These are phyloP conservation scores for Lactuca sativa DNA, from an alignment of 129 eudicot species.

Conservation along the genomic window DNA sequence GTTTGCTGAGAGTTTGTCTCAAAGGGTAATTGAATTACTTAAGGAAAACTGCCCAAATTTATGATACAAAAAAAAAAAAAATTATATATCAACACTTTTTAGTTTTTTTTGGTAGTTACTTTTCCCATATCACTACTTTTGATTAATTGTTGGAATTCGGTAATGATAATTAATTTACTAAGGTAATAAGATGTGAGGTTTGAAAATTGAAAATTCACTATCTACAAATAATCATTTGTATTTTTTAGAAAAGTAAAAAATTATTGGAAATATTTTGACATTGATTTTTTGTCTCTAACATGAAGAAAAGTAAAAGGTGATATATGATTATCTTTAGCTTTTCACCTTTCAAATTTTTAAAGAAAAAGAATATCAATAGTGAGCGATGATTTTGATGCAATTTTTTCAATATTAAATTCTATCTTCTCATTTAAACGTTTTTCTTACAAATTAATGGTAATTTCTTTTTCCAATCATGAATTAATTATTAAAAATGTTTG, in stretches of 20 bases:
- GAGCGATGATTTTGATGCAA: constrained; percentile 54
- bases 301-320: constrained; percentile 34
- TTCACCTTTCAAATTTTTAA: constrained; percentile 25
- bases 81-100: background rate
- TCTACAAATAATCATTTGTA: background rate
- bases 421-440: background rate
- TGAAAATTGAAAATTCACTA: constrained; percentile 12
- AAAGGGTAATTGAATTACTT: constrained; percentile 43
- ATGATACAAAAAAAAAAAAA: constrained; percentile 10
- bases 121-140: background rate
- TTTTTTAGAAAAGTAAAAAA: constrained; percentile 7
- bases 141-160: too few relatives aligned
- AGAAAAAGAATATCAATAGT: background rate
- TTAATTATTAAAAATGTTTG: too few relatives aligned
- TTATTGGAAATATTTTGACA: constrained; percentile 10
- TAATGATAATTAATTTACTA: background rate
- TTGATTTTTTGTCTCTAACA: constrained; percentile 18
- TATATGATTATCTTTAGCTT: constrained; percentile 34
- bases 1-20: constrained; percentile 51
- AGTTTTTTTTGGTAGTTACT: background rate
- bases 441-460: background rate
- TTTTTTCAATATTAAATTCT: background rate
- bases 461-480: background rate
- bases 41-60: constrained; percentile 34
- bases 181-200: background rate